These are phyloP conservation scores for Leptographium lundbergii DNA, from an alignment of 2,329 filamentous ascomycete genomes.

Conservation along the genomic window DNA sequence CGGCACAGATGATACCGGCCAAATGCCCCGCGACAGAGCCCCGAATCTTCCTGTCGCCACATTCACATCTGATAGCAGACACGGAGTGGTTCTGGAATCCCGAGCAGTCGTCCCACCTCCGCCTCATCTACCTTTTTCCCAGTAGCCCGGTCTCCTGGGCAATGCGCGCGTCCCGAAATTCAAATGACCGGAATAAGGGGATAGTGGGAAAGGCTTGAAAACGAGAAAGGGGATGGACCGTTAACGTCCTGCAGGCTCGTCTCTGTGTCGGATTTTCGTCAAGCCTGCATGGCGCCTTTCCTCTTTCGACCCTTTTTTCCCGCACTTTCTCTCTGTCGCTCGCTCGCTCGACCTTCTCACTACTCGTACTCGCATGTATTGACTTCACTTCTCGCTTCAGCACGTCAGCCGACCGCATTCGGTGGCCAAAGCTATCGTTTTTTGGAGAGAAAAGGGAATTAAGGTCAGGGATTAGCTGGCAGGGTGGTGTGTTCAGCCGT, in stretches of 20 bases:
- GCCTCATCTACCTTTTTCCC: background rate
- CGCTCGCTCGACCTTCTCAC: no score
- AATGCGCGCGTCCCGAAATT: background rate
- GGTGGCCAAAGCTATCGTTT: background rate
- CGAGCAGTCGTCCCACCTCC: background rate
- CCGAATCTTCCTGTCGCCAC: background rate
- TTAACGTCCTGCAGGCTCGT: background rate
- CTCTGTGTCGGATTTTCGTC: conserved; percentile 1
- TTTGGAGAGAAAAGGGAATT: background rate
- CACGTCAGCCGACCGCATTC: background rate
- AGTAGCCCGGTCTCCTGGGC: background rate
- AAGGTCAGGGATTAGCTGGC: background rate
- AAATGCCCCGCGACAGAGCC: background rate
- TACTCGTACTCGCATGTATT: background rate
- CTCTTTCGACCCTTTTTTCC: conserved; percentile 5
- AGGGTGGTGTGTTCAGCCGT: background rate
- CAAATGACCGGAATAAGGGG: background rate
- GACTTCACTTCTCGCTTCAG: background rate
- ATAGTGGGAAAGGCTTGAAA: background rate
- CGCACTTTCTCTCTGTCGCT: background rate
- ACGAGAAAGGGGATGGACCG: background rate
- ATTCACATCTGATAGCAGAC: background rate
- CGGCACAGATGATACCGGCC: background rate
- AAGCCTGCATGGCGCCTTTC: conserved; percentile 11
- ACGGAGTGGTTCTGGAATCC: background rate